Conservation (phyloP, 345 rosid genomes). For the Eucalyptus guilfoylei region DNA sequence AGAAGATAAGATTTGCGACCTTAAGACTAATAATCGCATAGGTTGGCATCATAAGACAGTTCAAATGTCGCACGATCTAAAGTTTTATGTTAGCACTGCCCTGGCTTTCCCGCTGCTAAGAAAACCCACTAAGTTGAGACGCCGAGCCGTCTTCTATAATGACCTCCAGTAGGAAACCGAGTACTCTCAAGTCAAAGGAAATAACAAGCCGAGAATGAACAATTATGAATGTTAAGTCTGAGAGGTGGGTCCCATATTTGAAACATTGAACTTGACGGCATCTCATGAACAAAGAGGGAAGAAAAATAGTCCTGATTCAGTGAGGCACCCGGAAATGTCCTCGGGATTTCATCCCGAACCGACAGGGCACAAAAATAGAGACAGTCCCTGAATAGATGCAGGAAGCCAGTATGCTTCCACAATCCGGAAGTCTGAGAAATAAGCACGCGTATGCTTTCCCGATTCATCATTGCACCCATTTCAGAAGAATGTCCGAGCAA, state of each 20-base stretch:
- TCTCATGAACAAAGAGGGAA: not conserved
- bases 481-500: not conserved
- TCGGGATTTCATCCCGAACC: not conserved
- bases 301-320: not conserved
- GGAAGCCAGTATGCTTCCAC: not conserved
- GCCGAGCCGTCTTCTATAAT: not conserved
- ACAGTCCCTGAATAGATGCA: not conserved
- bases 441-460: not conserved
- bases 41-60: too few relatives aligned
- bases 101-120: not conserved
- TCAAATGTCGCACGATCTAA: too few relatives aligned
- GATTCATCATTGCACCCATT: not conserved
- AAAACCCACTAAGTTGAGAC: not conserved
- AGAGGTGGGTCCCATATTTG: not conserved
- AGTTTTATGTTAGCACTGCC: not conserved
- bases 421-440: not conserved
- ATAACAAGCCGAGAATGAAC: not conserved
- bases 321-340: not conserved
- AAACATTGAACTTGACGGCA: not conserved
- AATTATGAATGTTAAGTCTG: not conserved
- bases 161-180: not conserved
- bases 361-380: not conserved
- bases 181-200: not conserved
- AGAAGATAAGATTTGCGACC: too few relatives aligned
- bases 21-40: too few relatives aligned